A percentile compares a stretch with the other conserved stretches of the same genome.
phyloP scores from a whole-genome alignment of 352 stramenopile species.

The Phytophthora parvispora region DNA sequence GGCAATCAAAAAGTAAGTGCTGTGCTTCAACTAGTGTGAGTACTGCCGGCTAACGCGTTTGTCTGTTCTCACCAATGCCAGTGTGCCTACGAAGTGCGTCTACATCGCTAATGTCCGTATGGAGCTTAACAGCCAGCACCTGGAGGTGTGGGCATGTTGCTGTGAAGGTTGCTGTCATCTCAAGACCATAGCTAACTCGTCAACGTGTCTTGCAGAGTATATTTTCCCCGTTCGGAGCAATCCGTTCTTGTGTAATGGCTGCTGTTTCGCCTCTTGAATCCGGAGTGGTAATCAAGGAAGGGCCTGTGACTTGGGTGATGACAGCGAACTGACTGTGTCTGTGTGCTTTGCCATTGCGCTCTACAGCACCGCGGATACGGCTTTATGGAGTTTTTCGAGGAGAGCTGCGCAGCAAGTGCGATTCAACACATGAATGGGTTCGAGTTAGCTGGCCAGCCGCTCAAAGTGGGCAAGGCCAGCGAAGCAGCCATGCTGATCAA shows the following conservation, averaged over 20 bases:
- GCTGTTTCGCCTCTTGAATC: slow-evolving; percentile 66
- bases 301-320: not conserved
- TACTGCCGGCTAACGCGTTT: not conserved
- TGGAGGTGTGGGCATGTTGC: slow-evolving; percentile 58
- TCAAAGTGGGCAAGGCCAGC: slow-evolving; percentile 86
- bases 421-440: slow-evolving; percentile 91
- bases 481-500: slow-evolving; percentile 75
- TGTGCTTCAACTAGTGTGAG: not conserved
- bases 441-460: slow-evolving; percentile 75
- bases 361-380: slow-evolving; percentile 79
- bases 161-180: not conserved
- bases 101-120: slow-evolving; percentile 78
- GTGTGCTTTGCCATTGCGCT: not conserved
- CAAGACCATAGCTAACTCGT: not conserved
- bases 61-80: slow-evolving; percentile 24
- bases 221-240: slow-evolving; percentile 79
- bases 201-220: slow-evolving; percentile 62
- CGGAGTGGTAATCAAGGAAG: slow-evolving; percentile 41
- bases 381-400: slow-evolving; percentile 80
- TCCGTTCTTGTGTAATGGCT: slow-evolving; percentile 76
- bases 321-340: slow-evolving; percentile 2
- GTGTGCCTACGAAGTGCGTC: slow-evolving; percentile 77
- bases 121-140: slow-evolving; percentile 81
- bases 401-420: slow-evolving; percentile 64
- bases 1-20: slow-evolving; percentile 79